Conservation (phyloP, 306 rosid genomes). For the Casuarina equisetifolia region DNA sequence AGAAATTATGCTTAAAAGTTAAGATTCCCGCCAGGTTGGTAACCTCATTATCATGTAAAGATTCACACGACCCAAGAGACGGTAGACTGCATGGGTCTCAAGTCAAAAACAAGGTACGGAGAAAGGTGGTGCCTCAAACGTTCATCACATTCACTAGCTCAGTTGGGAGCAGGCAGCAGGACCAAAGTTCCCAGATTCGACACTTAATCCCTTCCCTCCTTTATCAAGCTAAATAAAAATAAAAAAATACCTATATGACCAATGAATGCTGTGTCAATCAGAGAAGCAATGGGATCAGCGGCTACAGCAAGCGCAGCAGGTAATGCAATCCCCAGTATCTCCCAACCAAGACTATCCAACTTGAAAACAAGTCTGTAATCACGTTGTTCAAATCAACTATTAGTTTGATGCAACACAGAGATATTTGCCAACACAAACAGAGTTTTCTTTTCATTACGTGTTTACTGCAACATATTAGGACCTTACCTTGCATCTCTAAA, state of each 20-base stretch:
- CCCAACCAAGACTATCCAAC: slow-evolving; percentile 69
- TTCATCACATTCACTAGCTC: no score
- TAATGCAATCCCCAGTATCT: slow-evolving; percentile 79
- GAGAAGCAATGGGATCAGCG: slow-evolving; percentile 97
- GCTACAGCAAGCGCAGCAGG: slow-evolving; percentile 97
- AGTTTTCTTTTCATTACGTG: no score
- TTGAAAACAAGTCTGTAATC: slow-evolving; percentile 59
- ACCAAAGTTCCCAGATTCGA: no score
- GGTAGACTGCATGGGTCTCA: no score
- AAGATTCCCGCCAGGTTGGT: background rate
- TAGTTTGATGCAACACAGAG: background rate
- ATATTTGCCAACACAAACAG: background rate
- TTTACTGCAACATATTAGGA: background rate
- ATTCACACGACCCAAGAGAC: no score
- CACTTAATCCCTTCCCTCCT: no score
- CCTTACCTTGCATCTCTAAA: slow-evolving; percentile 83
- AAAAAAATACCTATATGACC: slow-evolving; percentile 76
- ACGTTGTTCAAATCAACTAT: slow-evolving; percentile 13
- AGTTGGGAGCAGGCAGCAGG: no score
- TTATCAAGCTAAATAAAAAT: no score
- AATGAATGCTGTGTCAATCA: slow-evolving; percentile 92
- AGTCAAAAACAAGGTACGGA: no score
- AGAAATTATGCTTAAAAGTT: background rate
- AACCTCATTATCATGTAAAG: no score
- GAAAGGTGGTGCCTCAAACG: no score